Evolutionary conservation across 2,329 filamentous ascomycete genomes (phyloP).

Genomic region (Colletotrichum gloeosporioides): DNA sequence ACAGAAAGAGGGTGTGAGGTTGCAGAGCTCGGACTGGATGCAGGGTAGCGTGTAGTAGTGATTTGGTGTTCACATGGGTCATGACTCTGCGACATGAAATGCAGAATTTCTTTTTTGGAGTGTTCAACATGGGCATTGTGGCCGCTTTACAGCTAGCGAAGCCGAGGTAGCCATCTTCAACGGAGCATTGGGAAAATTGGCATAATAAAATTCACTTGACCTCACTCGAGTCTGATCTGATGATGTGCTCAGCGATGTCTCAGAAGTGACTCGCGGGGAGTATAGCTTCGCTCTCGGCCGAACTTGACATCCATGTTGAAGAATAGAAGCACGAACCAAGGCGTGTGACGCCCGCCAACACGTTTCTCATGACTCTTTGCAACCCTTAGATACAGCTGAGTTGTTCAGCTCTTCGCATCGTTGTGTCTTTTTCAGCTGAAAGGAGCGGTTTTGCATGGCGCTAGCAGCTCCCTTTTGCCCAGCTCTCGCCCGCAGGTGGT

Average conservation of each 20-base stretch:
- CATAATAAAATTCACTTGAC: conserved; percentile 7
- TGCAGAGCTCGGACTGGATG: background rate
- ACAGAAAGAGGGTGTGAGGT: background rate
- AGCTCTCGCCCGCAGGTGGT: background rate
- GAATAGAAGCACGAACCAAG: background rate
- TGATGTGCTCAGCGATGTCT: background rate
- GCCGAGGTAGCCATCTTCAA: background rate
- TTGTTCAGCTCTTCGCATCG: background rate
- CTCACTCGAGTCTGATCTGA: background rate
- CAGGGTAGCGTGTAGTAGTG: background rate
- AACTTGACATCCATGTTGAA: background rate
- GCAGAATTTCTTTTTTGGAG: background rate
- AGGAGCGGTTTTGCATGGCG: background rate
- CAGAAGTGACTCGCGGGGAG: background rate
- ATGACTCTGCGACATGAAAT: conserved; percentile 21
- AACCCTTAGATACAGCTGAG: background rate
- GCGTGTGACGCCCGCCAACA: background rate
- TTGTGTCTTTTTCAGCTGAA: background rate
- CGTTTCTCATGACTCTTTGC: background rate
- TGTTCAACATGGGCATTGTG: conserved; percentile 14
- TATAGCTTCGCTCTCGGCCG: background rate
- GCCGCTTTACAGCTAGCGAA: conserved; percentile 7
- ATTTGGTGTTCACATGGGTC: conserved; percentile 12
- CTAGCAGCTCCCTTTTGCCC: background rate
- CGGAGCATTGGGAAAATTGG: background rate